A percentile compares a stretch with the other conserved stretches of the same genome.
Evolutionary conservation across 2,329 filamentous ascomycete species (phyloP).

Genomic region (Fusarium sp.): DNA sequence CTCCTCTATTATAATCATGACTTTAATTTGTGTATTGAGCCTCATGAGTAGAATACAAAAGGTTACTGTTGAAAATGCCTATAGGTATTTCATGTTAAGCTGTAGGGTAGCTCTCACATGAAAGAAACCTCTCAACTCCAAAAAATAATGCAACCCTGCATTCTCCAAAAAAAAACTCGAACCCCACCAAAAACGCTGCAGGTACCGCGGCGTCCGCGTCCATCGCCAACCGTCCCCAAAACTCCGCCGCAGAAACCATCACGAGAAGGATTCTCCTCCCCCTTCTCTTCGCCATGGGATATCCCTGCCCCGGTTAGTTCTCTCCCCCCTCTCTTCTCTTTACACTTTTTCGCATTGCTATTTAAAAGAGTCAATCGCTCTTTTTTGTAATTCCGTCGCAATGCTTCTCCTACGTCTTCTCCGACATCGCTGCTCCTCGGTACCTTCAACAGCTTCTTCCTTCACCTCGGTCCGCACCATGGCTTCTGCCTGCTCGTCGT

Average conservation of each 20-base stretch:
- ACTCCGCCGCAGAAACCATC: conserved; percentile 59
- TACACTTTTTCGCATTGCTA: neutral
- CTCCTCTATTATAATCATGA: neutral
- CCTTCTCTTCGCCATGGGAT: conserved; percentile 37
- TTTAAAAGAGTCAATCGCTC: neutral
- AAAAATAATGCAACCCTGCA: conserved; percentile 12
- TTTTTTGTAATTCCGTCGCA: neutral
- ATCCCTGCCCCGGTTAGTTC: conserved; percentile 17
- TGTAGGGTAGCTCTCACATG: conserved; percentile 33
- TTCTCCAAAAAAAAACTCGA: conserved; percentile 15
- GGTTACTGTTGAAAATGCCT: neutral
- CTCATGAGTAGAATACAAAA: neutral
- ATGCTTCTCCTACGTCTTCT: conserved; percentile 34
- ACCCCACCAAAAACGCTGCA: conserved; percentile 12
- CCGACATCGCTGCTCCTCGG: conserved; percentile 24
- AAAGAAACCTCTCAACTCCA: conserved; percentile 26
- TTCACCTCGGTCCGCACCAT: conserved; percentile 33
- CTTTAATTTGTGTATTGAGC: neutral
- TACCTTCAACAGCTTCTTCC: conserved; percentile 7
- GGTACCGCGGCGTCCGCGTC: neutral
- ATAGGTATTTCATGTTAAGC: too few relatives aligned
- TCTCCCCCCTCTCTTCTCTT: neutral
- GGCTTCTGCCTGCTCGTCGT: conserved; percentile 35
- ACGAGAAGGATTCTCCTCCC: conserved; percentile 45
- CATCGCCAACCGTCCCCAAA: conserved; percentile 49